A percentile compares a stretch with the other conserved stretches of the same genome.
Evolutionary conservation across 345 rosid species (phyloP).

Genomic region (Syzygium grande): DNA sequence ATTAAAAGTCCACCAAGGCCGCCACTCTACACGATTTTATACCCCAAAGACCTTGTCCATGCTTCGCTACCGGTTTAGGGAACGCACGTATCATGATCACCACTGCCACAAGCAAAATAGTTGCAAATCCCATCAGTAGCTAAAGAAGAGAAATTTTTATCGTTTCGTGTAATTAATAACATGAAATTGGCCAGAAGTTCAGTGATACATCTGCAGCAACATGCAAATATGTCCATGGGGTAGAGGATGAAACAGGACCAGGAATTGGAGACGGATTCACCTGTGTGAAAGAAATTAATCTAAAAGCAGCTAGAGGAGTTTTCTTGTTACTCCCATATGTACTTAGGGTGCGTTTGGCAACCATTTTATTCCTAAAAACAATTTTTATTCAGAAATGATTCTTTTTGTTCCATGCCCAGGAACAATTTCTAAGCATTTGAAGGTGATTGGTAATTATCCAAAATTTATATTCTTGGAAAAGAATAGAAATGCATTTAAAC

Average conservation of each 20-base stretch:
- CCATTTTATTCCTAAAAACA: too few relatives aligned
- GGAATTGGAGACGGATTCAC: neutral
- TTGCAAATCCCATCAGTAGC: neutral
- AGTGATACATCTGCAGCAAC: neutral
- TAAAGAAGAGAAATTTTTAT: neutral
- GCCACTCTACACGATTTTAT: slow-evolving; percentile 7
- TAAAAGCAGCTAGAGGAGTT: neutral
- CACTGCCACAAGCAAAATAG: slow-evolving; percentile 10
- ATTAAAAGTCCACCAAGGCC: slow-evolving; percentile 37
- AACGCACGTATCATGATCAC: slow-evolving; percentile 53
- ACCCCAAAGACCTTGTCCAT: slow-evolving; percentile 46
- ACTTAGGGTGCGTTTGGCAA: too few relatives aligned
- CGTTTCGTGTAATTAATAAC: neutral
- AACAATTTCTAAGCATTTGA: too few relatives aligned
- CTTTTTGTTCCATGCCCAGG: too few relatives aligned
- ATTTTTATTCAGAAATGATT: too few relatives aligned
- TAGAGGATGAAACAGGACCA: neutral
- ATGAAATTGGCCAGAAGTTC: neutral
- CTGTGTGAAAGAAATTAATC: neutral
- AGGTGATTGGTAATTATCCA: too few relatives aligned
- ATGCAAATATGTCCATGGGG: neutral
- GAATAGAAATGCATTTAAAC: too few relatives aligned
- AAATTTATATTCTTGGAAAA: too few relatives aligned
- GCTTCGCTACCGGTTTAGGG: slow-evolving; percentile 53
- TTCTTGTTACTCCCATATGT: neutral